Conservation (phyloP, 768 basidiomycete species). For the Trametes meyenii region DNA sequence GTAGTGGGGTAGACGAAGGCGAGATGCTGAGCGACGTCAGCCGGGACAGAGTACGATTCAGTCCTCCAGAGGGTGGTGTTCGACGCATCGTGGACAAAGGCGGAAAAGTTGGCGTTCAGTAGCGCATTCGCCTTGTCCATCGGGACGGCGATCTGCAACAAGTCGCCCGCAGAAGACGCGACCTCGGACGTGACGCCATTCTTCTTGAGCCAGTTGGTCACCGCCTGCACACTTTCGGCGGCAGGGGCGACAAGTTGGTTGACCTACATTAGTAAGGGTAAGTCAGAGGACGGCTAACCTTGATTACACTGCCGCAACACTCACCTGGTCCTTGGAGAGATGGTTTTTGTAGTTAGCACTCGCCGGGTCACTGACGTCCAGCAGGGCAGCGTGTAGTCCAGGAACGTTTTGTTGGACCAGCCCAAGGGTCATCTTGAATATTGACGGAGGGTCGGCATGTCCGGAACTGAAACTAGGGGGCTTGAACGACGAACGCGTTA, state of each 20-base stretch:
- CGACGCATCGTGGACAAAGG: constrained; percentile 37
- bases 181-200: constrained; percentile 26
- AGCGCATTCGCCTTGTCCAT: constrained; percentile 38
- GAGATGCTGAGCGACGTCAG: constrained; percentile 32
- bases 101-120: constrained; percentile 36
- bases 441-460: too few relatives aligned
- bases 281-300: not conserved
- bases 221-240: constrained; percentile 27
- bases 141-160: constrained; percentile 34
- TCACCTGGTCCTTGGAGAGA: constrained; percentile 37
- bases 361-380: constrained; percentile 40
- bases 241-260: constrained; percentile 26
- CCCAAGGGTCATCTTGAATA: constrained; percentile 36
- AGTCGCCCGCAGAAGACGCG: constrained; percentile 34
- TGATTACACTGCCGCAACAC: constrained; percentile 18
- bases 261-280: not conserved
- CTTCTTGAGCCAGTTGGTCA: constrained; percentile 29
- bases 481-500: constrained; percentile 1
- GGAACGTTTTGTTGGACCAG: constrained; percentile 36
- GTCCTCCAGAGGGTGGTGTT: constrained; percentile 35
- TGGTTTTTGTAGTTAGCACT: constrained; percentile 42
- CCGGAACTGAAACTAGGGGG: too few relatives aligned
- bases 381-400: constrained; percentile 38
- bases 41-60: constrained; percentile 39
- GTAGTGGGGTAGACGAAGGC: constrained; percentile 34